These are phyloP conservation scores for Claviceps lovelessii DNA, from an alignment of 2,329 filamentous ascomycete species.

Conservation along the genomic window DNA sequence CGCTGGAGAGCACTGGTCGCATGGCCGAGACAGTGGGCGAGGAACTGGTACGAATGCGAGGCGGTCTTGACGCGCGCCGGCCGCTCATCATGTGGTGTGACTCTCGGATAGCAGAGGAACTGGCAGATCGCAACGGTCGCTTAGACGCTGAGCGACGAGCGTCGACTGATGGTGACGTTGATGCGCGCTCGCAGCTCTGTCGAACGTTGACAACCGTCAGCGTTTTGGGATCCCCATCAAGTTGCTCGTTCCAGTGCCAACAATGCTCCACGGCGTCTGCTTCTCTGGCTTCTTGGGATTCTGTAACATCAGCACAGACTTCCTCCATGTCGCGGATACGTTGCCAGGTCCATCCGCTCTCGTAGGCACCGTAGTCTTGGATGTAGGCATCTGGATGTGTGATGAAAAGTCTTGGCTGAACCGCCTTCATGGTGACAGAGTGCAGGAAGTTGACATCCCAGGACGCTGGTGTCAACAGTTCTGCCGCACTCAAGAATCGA, in stretches of 20 bases:
- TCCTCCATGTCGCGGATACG: constrained; percentile 48
- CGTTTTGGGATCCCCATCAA: constrained; percentile 42
- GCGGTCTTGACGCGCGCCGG: constrained; percentile 29
- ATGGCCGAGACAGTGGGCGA: constrained; percentile 29
- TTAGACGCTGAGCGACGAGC: constrained; percentile 15
- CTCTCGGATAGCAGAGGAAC: constrained; percentile 20
- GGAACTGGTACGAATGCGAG: constrained; percentile 37
- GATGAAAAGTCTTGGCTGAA: constrained; percentile 55
- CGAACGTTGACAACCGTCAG: constrained; percentile 29
- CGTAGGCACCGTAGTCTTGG: constrained; percentile 42
- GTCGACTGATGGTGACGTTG: constrained; percentile 24
- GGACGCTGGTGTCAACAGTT: constrained; percentile 57
- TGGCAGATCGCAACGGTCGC: constrained; percentile 15
- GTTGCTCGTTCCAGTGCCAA: constrained; percentile 51
- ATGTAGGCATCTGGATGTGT: constrained; percentile 64
- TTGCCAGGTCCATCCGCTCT: constrained; percentile 56
- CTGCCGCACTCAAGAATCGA: constrained; percentile 53
- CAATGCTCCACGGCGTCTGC: constrained; percentile 49
- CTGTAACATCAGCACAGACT: constrained; percentile 32
- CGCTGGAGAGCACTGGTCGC: constrained; percentile 21
- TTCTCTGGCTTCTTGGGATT: constrained; percentile 38
- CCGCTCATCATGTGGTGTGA: constrained; percentile 27
- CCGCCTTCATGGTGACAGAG: constrained; percentile 59
- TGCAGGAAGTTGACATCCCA: constrained; percentile 61
- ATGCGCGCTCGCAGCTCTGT: constrained; percentile 25